Conservation (phyloP, 345 rosid species). For the Trapa incisa region DNA sequence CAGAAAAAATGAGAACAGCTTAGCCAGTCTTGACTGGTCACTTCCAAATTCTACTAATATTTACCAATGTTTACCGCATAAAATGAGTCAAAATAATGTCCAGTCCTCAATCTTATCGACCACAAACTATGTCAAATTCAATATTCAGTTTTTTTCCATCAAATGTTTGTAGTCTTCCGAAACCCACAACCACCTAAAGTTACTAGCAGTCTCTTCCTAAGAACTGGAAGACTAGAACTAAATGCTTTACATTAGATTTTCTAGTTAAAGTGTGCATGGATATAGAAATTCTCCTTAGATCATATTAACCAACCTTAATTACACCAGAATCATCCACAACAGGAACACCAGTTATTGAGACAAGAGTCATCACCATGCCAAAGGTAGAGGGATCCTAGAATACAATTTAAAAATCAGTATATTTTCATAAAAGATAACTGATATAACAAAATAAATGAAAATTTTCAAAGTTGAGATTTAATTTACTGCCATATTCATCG, state of each 20-base stretch:
- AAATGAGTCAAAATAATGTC: not conserved
- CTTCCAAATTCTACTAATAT: not conserved
- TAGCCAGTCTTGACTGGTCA: not conserved
- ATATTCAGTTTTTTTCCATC: not conserved
- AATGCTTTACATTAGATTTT: not conserved
- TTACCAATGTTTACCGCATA: not conserved
- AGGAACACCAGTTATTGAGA: slow-evolving; percentile 51
- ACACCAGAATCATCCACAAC: slow-evolving; percentile 28
- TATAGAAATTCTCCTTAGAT: not conserved
- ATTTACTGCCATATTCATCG: not conserved
- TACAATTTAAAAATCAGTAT: slow-evolving; percentile 6
- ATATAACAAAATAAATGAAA: not conserved
- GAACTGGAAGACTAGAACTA: not conserved
- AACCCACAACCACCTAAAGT: not conserved
- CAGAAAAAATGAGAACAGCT: not conserved
- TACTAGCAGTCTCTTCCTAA: not conserved
- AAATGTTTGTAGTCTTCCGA: not conserved
- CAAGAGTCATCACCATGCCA: slow-evolving; percentile 43
- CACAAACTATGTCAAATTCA: not conserved
- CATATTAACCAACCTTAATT: slow-evolving; percentile 42
- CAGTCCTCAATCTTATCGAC: not conserved
- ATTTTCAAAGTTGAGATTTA: not conserved
- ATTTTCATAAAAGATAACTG: not conserved
- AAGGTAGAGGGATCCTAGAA: slow-evolving; percentile 58
- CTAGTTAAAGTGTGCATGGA: not conserved